Evolutionary conservation across 2,329 filamentous ascomycete genomes (phyloP).

Genomic region (Didymella glomerata): DNA sequence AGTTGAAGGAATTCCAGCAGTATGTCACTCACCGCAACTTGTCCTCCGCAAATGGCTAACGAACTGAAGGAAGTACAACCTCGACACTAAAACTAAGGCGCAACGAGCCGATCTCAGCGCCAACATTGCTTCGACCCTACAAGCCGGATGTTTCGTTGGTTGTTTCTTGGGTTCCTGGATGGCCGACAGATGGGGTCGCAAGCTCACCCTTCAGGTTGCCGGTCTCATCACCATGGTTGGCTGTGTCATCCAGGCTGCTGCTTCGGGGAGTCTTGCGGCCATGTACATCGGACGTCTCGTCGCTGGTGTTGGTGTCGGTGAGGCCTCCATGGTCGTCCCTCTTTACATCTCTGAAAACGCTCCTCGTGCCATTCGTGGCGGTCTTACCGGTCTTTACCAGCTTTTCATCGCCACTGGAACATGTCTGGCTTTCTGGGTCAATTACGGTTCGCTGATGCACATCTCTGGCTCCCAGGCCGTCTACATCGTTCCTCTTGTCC

Average conservation of each 20-base stretch:
- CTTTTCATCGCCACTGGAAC: slow-evolving; percentile 64
- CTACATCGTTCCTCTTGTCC: slow-evolving; percentile 69
- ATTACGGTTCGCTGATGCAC: slow-evolving; percentile 61
- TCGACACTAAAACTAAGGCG: slow-evolving; percentile 53
- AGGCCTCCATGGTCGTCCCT: slow-evolving; percentile 66
- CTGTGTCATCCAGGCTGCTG: slow-evolving; percentile 69
- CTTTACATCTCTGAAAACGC: slow-evolving; percentile 69
- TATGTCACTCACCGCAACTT: slow-evolving; percentile 43
- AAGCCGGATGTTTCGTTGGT: slow-evolving; percentile 73
- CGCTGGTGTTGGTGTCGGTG: slow-evolving; percentile 62
- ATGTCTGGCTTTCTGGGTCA: slow-evolving; percentile 64
- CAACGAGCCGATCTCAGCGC: slow-evolving; percentile 65
- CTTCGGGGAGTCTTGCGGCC: slow-evolving; percentile 66
- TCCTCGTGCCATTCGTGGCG: slow-evolving; percentile 66
- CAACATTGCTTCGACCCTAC: slow-evolving; percentile 76
- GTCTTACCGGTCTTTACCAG: slow-evolving; percentile 68
- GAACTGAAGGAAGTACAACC: slow-evolving; percentile 60
- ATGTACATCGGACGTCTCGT: slow-evolving; percentile 72
- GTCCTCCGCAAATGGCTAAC: slow-evolving; percentile 4
- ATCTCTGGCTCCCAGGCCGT: slow-evolving; percentile 58
- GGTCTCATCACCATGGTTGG: slow-evolving; percentile 68
- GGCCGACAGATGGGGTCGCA: slow-evolving; percentile 65
- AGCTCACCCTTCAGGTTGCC: slow-evolving; percentile 62
- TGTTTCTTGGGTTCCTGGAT: slow-evolving; percentile 66
- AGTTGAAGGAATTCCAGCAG: slow-evolving; percentile 65